phyloP scores from a whole-genome alignment of 495 filamentous ascomycete genomes.

The Aspergillus funiculosus region DNA sequence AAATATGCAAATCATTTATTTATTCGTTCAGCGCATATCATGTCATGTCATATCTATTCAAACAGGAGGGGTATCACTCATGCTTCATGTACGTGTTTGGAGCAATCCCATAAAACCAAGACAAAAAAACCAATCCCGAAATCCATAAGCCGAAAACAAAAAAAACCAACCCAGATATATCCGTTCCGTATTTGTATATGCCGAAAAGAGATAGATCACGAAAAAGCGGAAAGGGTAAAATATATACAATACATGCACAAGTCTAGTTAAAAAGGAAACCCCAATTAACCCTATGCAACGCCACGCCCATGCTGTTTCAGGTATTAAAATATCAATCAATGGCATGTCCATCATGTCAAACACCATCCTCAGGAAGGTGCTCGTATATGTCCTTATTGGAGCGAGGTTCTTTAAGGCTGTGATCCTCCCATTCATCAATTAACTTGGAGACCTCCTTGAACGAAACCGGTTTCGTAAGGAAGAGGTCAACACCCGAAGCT shows the following conservation, averaged over 20 bases:
- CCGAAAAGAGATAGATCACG: too few relatives aligned
- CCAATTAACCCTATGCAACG: too few relatives aligned
- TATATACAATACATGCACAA: too few relatives aligned
- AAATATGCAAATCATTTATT: not conserved
- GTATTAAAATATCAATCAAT: too few relatives aligned
- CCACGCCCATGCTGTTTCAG: too few relatives aligned
- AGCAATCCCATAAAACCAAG: conserved; percentile 12
- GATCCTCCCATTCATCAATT: conserved; percentile 44
- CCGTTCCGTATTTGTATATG: too few relatives aligned
- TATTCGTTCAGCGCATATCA: not conserved
- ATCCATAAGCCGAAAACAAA: not conserved
- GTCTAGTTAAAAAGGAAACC: too few relatives aligned
- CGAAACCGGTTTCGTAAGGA: conserved; percentile 66
- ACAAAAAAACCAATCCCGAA: not conserved
- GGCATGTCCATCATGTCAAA: too few relatives aligned
- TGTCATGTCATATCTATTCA: not conserved
- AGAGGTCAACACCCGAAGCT: conserved; percentile 62
- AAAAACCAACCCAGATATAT: not conserved
- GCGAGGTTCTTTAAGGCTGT: too few relatives aligned
- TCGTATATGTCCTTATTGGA: too few relatives aligned
- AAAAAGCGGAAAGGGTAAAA: too few relatives aligned
- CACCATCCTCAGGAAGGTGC: too few relatives aligned
- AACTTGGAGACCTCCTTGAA: conserved; percentile 46
- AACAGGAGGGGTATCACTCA: conserved; percentile 20
- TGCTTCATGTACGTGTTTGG: conserved; percentile 15